These are phyloP conservation scores for Martiniozyma asiatica DNA, from an alignment of 1,139 yeast genomes.

Conservation along the genomic window DNA sequence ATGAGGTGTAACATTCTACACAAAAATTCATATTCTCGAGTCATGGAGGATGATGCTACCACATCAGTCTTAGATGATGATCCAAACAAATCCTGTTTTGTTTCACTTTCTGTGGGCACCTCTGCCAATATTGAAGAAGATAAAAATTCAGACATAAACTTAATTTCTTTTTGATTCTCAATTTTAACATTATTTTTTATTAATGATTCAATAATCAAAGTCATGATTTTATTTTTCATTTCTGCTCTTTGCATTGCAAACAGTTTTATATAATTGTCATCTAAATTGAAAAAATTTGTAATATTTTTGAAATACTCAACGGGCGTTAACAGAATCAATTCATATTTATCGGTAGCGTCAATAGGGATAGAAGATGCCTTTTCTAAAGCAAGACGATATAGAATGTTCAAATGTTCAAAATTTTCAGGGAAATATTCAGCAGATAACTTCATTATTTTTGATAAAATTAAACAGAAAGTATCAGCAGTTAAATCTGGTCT, in stretches of 20 bases:
- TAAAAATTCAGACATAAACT: constrained; percentile 32
- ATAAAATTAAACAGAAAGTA: constrained; percentile 55
- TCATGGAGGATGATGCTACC: constrained; percentile 25
- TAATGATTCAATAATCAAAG: constrained; percentile 32
- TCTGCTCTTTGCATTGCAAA: constrained; percentile 26
- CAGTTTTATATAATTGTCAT: constrained; percentile 31
- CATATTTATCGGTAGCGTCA: constrained; percentile 35
- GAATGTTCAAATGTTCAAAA: constrained; percentile 45
- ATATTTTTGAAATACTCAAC: constrained; percentile 27
- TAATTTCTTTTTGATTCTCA: constrained; percentile 28
- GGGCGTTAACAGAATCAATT: constrained; percentile 42
- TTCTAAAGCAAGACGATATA: constrained; percentile 48
- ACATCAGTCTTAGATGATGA: neutral
- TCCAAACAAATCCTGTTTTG: constrained; percentile 23
- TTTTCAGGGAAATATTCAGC: constrained; percentile 57
- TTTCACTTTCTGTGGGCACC: constrained; percentile 8
- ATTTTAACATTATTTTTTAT: constrained; percentile 16
- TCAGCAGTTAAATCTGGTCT: constrained; percentile 55
- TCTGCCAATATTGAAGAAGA: constrained; percentile 14
- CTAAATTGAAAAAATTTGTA: constrained; percentile 23
- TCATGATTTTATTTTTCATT: constrained; percentile 30
- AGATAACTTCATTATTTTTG: constrained; percentile 52
- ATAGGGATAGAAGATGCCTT: constrained; percentile 28
- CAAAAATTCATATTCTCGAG: constrained; percentile 50
- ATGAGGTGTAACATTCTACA: constrained; percentile 61